Base-by-base conservation (phyloP, 208 protist species). In the Leishmania tropica region DNA sequence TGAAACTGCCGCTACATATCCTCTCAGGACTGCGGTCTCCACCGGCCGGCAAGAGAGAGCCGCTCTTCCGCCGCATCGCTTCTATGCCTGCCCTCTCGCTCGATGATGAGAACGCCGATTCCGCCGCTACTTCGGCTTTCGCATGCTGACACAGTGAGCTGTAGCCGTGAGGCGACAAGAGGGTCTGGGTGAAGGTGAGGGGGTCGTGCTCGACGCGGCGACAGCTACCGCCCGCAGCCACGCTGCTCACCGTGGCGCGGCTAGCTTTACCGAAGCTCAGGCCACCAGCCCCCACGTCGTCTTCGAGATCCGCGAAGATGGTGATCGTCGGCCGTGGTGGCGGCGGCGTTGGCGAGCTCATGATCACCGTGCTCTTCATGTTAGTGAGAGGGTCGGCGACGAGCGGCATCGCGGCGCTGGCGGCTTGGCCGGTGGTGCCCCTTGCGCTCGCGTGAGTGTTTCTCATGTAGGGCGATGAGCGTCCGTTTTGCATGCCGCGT, bases 281-380 rank as follows among this genome's bases (percentile, higher is more conserved):
- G 10, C 35, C 15, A 60, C 28, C 31, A 21, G 35, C 37, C 13
- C 28, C 37, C 1, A 75, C 79, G n/a, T 80, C 80, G 10, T 90
- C 82, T 62, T 92, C 83, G 37, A 88, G 42, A 24, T 87, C 83
- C 5, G 89, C 90, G 74, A 88, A 81, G 76, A 95, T 92, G 35
- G 86, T 91, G 60, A 95, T 64, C 60, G 75, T 89, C 10, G 75
- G 81, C 21, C 84, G 85, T 4, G 77, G 45, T 2, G 67, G 80
- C 35, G 60, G 75, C 78, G 37, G 35, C 24, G n/a, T 40, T 35
- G 75, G 19, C 70, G 77, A 24, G 42, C 28, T 47, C 51, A 42
- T n/a, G 0, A 76, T 17, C 8, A 6, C 28, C 6, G 70, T 56
- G 13, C 28, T 21, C 58, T 67, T 35, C 51, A 31, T 56, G 67